Percentiles rank a stretch among this genome's conserved stretches.
These are phyloP conservation scores for Ambrosiella cleistominuta DNA, from an alignment of 2,329 filamentous ascomycete species.

Conservation along the genomic window DNA sequence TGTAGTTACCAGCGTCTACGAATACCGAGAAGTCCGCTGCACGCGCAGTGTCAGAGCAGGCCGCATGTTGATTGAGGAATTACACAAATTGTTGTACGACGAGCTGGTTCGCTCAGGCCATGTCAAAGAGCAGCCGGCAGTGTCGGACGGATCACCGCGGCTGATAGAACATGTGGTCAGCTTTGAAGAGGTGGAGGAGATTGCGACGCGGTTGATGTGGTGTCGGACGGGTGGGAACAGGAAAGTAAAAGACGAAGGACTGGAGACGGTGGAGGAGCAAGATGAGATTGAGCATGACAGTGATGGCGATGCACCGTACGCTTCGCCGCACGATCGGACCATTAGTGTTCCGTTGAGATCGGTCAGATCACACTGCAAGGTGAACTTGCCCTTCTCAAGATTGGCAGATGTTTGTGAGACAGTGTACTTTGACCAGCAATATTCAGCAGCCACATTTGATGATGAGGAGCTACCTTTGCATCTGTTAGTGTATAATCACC, in stretches of 20 bases:
- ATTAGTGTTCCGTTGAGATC: constrained; percentile 30
- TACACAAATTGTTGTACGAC: constrained; percentile 44
- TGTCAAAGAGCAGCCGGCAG: constrained; percentile 15
- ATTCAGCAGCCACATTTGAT: constrained; percentile 45
- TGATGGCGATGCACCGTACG: background rate
- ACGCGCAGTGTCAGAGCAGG: constrained; percentile 57
- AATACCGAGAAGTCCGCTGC: constrained; percentile 66
- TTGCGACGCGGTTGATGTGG: constrained; percentile 61
- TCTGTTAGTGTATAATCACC: constrained; percentile 54
- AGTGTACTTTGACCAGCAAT: constrained; percentile 47
- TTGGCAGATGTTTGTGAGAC: constrained; percentile 60
- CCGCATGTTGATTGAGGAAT: constrained; percentile 50
- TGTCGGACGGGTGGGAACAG: constrained; percentile 30
- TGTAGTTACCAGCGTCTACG: constrained; percentile 68
- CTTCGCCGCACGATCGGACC: constrained; percentile 9
- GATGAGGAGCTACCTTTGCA: constrained; percentile 74
- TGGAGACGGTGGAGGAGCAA: constrained; percentile 39
- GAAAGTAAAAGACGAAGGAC: constrained; percentile 18
- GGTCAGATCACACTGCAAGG: constrained; percentile 30
- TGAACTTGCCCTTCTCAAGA: constrained; percentile 50
- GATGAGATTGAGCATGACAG: constrained; percentile 30
- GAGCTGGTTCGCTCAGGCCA: constrained; percentile 18
- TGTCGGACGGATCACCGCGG: background rate
- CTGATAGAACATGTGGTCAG: constrained; percentile 27
- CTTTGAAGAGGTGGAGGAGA: constrained; percentile 70